Base-by-base conservation (phyloP, 2,329 filamentous ascomycete species). In the Tetracladium maxilliforme region DNA sequence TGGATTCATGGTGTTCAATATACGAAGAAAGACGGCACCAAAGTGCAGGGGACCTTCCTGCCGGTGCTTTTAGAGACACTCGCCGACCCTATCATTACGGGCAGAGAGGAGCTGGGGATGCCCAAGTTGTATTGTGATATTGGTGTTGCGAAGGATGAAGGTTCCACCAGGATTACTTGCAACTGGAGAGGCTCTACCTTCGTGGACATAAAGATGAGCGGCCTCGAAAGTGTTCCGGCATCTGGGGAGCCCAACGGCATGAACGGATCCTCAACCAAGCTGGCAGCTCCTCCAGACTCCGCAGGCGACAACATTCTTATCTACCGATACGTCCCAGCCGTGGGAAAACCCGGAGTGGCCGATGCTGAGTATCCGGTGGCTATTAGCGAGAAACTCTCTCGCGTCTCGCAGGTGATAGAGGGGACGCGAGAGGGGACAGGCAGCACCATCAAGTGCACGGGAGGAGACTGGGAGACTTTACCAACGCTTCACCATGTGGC, bases 1-100 rank as follows among this genome's bases (percentile, higher is more conserved):
- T 74, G 70, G 37, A 58, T 77, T 10, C 70, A 76, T 31, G 70
- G 65, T 0, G 61, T 75, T 2, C 45, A 69, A 31, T 72, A 71
- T 33, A 52, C 45, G 2, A 62, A 58, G 33, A 47, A 52, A 3
- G 41, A 63, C 27, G 64, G 66, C 2, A 45, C 48, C 0, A 44
- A 51, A 1, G 37, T 68, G 2, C 44, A 42, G 6, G 64, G 64
- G 2, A 58, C 57, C 0, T 68, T 60, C 30, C 41, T 69, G 24
- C 57, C 63, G 0, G 43, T 69, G 4, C 44, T 69, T 0, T 67
- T 69, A 33, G 63, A 70, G 33, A 56, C 48, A 23, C 43, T 66
- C 31, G 48, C 67, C 0, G 70, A 77, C 32, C 64, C 70, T 0
- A 71, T 76, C 21, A 40, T 73, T 1, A 63, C 60, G 4, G 47